Conservation (phyloP, 2,329 filamentous ascomycete genomes). For the Colletotrichum incanum region DNA sequence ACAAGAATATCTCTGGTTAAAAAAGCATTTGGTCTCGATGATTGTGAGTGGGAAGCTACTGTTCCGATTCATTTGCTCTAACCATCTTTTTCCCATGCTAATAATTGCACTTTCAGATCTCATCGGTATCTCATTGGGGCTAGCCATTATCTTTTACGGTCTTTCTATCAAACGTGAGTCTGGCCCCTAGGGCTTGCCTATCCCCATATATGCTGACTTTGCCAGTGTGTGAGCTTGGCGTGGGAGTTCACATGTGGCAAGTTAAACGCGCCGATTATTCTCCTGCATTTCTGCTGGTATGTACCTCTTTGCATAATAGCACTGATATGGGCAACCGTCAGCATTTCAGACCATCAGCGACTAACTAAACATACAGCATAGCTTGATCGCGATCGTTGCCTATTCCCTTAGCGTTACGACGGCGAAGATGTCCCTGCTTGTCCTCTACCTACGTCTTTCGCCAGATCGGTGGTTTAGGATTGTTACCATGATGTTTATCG, state of each 20-base stretch:
- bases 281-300: conserved; percentile 25
- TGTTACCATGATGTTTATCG: conserved; percentile 50
- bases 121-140: conserved; percentile 16
- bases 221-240: conserved; percentile 28
- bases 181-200: background rate
- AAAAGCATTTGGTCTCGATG: conserved; percentile 24
- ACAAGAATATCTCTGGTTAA: conserved; percentile 31
- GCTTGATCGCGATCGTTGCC: conserved; percentile 17
- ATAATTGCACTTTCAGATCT: conserved; percentile 1
- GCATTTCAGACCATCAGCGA: background rate
- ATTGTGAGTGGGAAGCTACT: conserved; percentile 12
- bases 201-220: background rate
- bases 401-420: conserved; percentile 41
- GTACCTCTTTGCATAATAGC: background rate
- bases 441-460: conserved; percentile 44
- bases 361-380: background rate
- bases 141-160: conserved; percentile 22
- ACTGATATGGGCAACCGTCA: background rate
- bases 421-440: conserved; percentile 42
- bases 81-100: background rate
- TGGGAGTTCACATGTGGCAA: conserved; percentile 37
- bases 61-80: background rate
- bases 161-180: conserved; percentile 21
- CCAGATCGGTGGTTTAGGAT: conserved; percentile 50
- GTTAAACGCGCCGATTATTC: conserved; percentile 27